Percentiles rank a stretch among this genome's conserved stretches.
These are phyloP conservation scores for Naganishia friedmannii DNA, from an alignment of 768 basidiomycete genomes.

Conservation along the genomic window DNA sequence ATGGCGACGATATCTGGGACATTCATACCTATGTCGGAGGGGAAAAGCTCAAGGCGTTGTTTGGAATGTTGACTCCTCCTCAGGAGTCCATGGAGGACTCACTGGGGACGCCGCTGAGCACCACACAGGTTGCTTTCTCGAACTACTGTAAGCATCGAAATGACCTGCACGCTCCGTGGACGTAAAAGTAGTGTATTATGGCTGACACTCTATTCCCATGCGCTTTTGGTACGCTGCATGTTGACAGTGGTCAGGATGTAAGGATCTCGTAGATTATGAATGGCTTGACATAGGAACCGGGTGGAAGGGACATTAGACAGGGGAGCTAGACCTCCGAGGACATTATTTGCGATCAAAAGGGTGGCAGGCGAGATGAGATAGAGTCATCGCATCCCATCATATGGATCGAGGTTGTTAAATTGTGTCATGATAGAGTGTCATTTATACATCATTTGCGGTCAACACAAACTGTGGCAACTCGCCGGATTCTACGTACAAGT, in stretches of 20 bases:
- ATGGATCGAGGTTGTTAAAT: not conserved
- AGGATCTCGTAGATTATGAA: not conserved
- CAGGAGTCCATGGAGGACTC: not conserved
- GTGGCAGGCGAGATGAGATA: too few species aligned
- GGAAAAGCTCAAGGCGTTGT: not conserved
- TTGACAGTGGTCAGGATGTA: not conserved
- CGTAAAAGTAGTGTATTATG: not conserved
- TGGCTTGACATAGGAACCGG: not conserved
- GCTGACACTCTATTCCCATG: not conserved
- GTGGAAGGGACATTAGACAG: not conserved
- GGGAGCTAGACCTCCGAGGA: not conserved
- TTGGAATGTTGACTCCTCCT: conserved; percentile 1
- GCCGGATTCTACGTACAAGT: not conserved
- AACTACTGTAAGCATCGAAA: not conserved
- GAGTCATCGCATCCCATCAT: not conserved
- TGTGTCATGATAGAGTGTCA: not conserved
- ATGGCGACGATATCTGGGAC: conserved; percentile 7
- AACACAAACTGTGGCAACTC: not conserved
- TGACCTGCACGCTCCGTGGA: not conserved
- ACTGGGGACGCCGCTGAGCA: not conserved
- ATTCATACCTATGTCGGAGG: conserved; percentile 14
- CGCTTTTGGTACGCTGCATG: not conserved
- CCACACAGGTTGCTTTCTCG: not conserved
- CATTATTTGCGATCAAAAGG: too few species aligned
- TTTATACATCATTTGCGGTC: not conserved